phyloP scores from a whole-genome alignment of 139 green algal genomes.

The Closterium sp. region DNA sequence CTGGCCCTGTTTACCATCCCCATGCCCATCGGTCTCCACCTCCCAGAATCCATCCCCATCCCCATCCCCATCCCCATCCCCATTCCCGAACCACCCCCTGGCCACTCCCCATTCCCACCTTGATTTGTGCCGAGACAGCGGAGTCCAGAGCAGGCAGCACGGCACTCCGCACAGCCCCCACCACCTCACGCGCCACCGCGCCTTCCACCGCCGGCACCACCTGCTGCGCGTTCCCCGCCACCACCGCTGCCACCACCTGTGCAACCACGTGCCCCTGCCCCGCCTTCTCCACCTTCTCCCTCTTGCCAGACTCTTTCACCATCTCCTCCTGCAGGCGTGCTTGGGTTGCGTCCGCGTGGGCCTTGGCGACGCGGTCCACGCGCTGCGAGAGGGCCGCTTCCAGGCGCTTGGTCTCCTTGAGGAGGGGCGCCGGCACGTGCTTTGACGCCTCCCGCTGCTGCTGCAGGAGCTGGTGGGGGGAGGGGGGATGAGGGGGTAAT shows the following conservation, averaged over 20 bases:
- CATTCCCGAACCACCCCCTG: too few relatives aligned
- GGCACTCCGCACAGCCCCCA: conserved; percentile 40
- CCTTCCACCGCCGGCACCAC: conserved; percentile 12
- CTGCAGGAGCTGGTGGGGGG: background rate
- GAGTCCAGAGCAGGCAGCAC: conserved; percentile 32
- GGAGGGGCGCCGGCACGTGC: conserved; percentile 16
- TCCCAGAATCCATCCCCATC: background rate
- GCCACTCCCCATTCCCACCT: background rate
- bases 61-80: background rate
- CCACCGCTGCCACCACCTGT: background rate
- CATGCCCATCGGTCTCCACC: too few relatives aligned
- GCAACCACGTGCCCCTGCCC: background rate
- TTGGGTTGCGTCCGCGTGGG: conserved; percentile 32
- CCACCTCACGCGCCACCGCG: conserved; percentile 37
- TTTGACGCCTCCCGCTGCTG: conserved; percentile 34
- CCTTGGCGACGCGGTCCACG: conserved; percentile 42
- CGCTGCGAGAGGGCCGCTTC: conserved; percentile 29
- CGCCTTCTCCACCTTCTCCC: conserved; percentile 33
- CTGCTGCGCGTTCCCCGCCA: background rate
- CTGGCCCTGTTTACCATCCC: too few relatives aligned
- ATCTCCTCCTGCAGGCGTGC: conserved; percentile 32
- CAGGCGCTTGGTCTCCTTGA: conserved; percentile 48
- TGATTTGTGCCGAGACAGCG: background rate
- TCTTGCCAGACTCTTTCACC: background rate
- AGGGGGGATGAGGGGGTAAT: background rate